phyloP scores from a whole-genome alignment of 306 rosid genomes.

The Begonia loranthoides region DNA sequence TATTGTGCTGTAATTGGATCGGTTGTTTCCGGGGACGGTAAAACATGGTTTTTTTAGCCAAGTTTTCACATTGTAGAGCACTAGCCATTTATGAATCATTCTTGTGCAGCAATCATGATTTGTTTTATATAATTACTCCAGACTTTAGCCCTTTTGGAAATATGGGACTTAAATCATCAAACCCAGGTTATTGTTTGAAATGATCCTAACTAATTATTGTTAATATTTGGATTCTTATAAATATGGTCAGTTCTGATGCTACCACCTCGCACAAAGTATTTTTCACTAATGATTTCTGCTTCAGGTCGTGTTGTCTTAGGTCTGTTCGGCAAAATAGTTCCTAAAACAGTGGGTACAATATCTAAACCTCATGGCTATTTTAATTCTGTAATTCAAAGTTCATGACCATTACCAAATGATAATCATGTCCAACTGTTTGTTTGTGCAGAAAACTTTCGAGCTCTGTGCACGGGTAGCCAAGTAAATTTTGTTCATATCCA shows the following conservation, averaged over 20 bases:
- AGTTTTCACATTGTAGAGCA: too few relatives aligned
- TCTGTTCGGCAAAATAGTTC: slow-evolving; percentile 60
- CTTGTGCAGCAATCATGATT: too few relatives aligned
- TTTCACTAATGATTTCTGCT: slow-evolving; percentile 3
- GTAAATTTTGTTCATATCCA: slow-evolving; percentile 20
- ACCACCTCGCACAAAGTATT: background rate
- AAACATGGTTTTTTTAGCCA: too few relatives aligned
- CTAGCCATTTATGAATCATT: too few relatives aligned
- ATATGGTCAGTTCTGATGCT: background rate
- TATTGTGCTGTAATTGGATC: too few relatives aligned
- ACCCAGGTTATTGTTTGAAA: too few relatives aligned
- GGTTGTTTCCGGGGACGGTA: too few relatives aligned
- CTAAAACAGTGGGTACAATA: slow-evolving; percentile 56
- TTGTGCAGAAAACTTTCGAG: slow-evolving; percentile 74
- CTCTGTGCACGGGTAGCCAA: slow-evolving; percentile 78
- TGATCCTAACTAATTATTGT: too few relatives aligned
- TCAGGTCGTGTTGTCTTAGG: slow-evolving; percentile 74
- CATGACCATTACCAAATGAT: background rate
- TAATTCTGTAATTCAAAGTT: background rate
- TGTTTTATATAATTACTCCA: too few relatives aligned
- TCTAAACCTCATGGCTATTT: background rate
- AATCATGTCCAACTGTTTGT: slow-evolving; percentile 9
- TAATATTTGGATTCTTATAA: too few relatives aligned
- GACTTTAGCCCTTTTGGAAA: too few relatives aligned
- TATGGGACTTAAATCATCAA: too few relatives aligned